Evolutionary conservation across 495 filamentous ascomycete species (phyloP).

Genomic region (Friedmanniomyces simplex): DNA sequence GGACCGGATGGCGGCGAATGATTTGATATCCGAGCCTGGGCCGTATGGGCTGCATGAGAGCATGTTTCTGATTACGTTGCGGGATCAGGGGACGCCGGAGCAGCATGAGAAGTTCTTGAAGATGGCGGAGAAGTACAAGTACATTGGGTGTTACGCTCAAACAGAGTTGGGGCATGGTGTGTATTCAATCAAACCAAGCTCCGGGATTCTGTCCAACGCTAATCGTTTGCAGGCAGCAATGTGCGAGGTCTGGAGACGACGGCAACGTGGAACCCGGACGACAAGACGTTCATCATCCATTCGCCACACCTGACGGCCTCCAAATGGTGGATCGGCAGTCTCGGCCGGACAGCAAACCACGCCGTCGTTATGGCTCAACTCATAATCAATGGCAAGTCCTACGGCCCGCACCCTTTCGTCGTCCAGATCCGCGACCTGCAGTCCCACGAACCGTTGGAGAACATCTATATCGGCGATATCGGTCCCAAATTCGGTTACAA

Average conservation of each 20-base stretch:
- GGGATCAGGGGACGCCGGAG: constrained; percentile 57
- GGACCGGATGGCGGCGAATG: constrained; percentile 48
- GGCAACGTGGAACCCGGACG: constrained; percentile 55
- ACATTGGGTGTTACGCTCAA: constrained; percentile 68
- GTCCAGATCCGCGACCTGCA: constrained; percentile 61
- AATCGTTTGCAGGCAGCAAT: constrained; percentile 39
- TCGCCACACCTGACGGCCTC: constrained; percentile 56
- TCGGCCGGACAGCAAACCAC: constrained; percentile 63
- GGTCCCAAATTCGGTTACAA: constrained; percentile 36
- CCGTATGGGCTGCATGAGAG: constrained; percentile 57
- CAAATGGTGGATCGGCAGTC: constrained; percentile 73
- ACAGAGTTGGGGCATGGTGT: constrained; percentile 61
- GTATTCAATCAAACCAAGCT: not conserved
- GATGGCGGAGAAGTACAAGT: constrained; percentile 51
- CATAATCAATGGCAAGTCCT: constrained; percentile 49
- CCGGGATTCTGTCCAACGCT: not conserved
- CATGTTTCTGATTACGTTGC: constrained; percentile 63
- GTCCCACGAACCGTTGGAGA: constrained; percentile 60
- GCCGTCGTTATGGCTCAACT: constrained; percentile 67
- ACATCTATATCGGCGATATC: constrained; percentile 62
- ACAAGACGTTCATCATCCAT: constrained; percentile 60
- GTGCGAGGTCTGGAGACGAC: constrained; percentile 65
- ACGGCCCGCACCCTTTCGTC: constrained; percentile 66
- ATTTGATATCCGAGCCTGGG: constrained; percentile 53
- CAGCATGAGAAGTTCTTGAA: constrained; percentile 59